Evolutionary conservation across 768 basidiomycete genomes (phyloP).

Genomic region (Suillus clintonianus): DNA sequence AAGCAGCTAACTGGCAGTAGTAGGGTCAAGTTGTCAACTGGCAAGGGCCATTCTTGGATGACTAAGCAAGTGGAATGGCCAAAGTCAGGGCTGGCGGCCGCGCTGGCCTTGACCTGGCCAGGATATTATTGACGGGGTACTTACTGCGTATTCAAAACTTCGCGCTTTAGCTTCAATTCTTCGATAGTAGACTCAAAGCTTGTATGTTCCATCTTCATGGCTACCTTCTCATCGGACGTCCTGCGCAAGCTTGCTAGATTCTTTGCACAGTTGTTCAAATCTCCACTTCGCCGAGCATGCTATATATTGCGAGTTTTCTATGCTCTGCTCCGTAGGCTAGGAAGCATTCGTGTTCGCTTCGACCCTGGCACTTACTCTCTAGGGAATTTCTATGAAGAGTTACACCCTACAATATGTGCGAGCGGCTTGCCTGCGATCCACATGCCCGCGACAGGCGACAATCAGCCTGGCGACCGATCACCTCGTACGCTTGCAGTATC

Average conservation of each 20-base stretch:
- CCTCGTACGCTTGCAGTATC: neutral
- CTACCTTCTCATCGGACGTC: neutral
- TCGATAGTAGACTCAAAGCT: neutral
- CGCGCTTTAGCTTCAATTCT: neutral
- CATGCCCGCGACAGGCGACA: neutral
- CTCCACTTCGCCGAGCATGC: neutral
- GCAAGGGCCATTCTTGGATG: too few relatives aligned
- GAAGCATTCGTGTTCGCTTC: neutral
- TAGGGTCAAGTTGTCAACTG: too few relatives aligned
- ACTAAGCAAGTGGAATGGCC: too few relatives aligned
- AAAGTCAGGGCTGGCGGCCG: too few relatives aligned
- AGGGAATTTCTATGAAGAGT: neutral
- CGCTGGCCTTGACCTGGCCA: too few relatives aligned
- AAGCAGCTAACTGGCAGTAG: neutral
- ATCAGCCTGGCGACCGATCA: neutral
- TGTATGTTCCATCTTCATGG: neutral
- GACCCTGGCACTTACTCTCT: neutral
- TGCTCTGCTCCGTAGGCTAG: neutral
- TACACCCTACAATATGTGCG: neutral
- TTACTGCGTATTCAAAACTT: neutral
- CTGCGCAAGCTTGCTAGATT: neutral
- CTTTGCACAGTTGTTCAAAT: neutral
- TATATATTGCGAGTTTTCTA: neutral
- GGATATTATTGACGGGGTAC: neutral
- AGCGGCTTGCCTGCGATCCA: neutral